Evolutionary conservation across 208 protist species (phyloP), one percentile per base, ranked within the genome.

Genomic region (Leishmania amazonensis): DNA sequence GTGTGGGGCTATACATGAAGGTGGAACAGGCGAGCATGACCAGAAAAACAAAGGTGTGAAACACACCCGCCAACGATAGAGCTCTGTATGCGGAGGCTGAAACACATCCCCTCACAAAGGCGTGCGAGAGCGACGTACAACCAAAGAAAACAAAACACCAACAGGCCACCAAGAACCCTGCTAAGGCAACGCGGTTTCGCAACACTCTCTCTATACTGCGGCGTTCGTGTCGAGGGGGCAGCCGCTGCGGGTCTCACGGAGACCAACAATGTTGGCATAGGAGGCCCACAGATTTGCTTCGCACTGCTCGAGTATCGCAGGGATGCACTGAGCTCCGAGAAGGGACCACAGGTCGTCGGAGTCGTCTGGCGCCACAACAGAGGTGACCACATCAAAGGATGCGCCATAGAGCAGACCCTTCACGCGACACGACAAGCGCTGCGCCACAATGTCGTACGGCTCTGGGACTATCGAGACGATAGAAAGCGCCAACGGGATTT

Each of bases 281-380:
- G 91, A 89, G 31, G 88, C 79, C 93, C 93, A 97, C 65, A 97
- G 65, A 24, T 88, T 88, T 21, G 86, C 88, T 57, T 95, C 87
- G 51, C 91, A 95, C 83, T 95, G 90, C 81, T 97, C 94, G 49
- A 97, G 72, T 76, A 96, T 91, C 17, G 81, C 78, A 4, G 88
- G 81, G 47, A 91, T 76, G 89, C 78, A 47, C 13, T 74, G 57
- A 3, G 78, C 60, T 38, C 54, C 57, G 45, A 87, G n/a, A 45
- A 71, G 3, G 15, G 68, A 53, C 80, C 79, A 85, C 6, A 79
- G 58, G 42, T 85, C 80, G 1, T 75, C 79, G 13, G 81, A 38
- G 28, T 89, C 80, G 45, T 87, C 79, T 0, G 85, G 76, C 8
- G 42, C 64, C 15, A 79, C 62, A 49, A 85, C 57, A 24, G 68